These are phyloP conservation scores for Rhododendron ovatum DNA, from an alignment of 148 eudicot species.

Conservation along the genomic window DNA sequence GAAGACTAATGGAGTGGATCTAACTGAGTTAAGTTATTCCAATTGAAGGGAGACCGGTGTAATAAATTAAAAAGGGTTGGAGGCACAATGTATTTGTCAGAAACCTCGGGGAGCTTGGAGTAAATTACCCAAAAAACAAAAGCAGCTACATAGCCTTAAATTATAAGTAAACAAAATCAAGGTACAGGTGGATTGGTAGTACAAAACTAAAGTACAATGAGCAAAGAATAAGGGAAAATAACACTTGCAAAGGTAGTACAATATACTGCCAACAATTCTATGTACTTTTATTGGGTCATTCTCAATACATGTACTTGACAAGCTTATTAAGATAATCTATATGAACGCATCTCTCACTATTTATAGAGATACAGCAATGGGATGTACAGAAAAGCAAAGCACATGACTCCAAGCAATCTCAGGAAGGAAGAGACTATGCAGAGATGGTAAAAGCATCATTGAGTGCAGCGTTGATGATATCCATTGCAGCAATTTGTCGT, in stretches of 20 bases:
- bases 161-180: not conserved
- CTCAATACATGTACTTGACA: not conserved
- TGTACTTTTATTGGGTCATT: not conserved
- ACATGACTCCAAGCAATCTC: not conserved
- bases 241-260: not conserved
- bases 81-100: not conserved
- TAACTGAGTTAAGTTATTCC: not conserved
- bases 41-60: too few species aligned
- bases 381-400: not conserved
- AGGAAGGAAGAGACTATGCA: not conserved
- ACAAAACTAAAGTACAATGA: constrained; percentile 2
- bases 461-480: constrained; percentile 75
- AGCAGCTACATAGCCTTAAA: not conserved
- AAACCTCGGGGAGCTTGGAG: not conserved
- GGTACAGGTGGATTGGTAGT: constrained; percentile 1
- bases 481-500: not conserved
- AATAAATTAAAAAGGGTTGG: not conserved
- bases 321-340: not conserved
- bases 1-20: not conserved
- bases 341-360: not conserved
- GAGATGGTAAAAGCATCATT: constrained; percentile 45
- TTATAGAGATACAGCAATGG: not conserved
- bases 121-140: not conserved
- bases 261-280: not conserved
- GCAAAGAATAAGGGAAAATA: not conserved